phyloP scores from a whole-genome alignment of 2,329 filamentous ascomycete species.

The Apiospora phragmitis region DNA sequence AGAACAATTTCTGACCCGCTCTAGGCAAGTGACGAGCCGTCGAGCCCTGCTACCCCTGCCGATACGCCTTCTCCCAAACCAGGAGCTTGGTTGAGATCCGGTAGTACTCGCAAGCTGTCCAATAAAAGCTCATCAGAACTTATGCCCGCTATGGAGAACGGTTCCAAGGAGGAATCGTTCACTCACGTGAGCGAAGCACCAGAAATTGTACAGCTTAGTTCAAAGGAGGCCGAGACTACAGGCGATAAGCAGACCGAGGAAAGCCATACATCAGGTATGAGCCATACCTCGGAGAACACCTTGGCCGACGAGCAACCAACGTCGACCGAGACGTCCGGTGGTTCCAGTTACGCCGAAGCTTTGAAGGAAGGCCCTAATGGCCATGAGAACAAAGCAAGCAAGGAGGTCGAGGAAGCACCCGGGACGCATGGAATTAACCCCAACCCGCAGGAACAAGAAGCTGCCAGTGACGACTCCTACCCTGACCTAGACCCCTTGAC shows the following conservation, averaged over 20 bases:
- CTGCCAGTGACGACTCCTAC: slow-evolving; percentile 30
- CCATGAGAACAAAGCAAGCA: neutral
- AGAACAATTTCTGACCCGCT: neutral
- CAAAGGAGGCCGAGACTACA: neutral
- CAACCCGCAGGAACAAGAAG: slow-evolving; percentile 11
- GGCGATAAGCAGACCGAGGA: slow-evolving; percentile 7
- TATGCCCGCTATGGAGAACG: neutral
- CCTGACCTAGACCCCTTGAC: slow-evolving; percentile 34
- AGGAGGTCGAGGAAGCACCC: neutral
- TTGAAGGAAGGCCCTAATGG: slow-evolving; percentile 11
- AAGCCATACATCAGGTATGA: neutral
- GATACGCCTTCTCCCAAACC: slow-evolving; percentile 6
- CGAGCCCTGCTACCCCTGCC: slow-evolving; percentile 2
- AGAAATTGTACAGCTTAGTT: neutral
- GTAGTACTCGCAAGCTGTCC: neutral
- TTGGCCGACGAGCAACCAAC: slow-evolving; percentile 3
- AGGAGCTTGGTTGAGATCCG: neutral
- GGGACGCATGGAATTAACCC: neutral
- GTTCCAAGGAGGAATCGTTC: slow-evolving; percentile 14
- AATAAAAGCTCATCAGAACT: neutral
- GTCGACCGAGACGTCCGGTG: slow-evolving; percentile 9
- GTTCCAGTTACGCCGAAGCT: slow-evolving; percentile 14
- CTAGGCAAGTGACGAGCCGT: neutral
- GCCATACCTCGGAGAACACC: slow-evolving; percentile 11
- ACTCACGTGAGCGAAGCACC: slow-evolving; percentile 17